Conservation (phyloP, 1,139 yeast genomes). For the Citeromyces siamensis region DNA sequence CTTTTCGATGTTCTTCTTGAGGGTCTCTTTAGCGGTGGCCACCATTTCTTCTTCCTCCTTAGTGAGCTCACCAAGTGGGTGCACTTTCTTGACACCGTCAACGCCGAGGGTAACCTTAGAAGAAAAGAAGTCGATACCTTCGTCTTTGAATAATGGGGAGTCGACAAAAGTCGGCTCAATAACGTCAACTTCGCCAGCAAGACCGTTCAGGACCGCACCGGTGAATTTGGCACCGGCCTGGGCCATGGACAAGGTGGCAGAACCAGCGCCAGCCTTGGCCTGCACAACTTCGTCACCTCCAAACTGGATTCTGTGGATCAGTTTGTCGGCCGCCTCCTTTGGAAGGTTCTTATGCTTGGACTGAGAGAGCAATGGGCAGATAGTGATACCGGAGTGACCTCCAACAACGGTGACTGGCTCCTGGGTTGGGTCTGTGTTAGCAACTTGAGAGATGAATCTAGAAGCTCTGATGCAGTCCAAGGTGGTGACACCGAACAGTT, state of each 20-base stretch:
- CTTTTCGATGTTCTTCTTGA: slow-evolving; percentile 61
- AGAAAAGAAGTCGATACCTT: slow-evolving; percentile 88
- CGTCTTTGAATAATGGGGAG: slow-evolving; percentile 71
- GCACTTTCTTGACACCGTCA: slow-evolving; percentile 75
- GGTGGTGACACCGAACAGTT: slow-evolving; percentile 94
- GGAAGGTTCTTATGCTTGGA: slow-evolving; percentile 43
- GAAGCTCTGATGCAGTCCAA: slow-evolving; percentile 91
- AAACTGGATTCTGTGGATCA: slow-evolving; percentile 90
- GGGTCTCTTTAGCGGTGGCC: slow-evolving; percentile 73
- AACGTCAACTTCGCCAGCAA: slow-evolving; percentile 55
- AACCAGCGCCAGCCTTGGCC: slow-evolving; percentile 98
- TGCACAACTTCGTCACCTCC: slow-evolving; percentile 99
- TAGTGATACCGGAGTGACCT: slow-evolving; percentile 98
- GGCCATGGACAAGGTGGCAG: slow-evolving; percentile 98
- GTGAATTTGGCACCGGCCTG: slow-evolving; percentile 96
- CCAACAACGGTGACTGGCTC: slow-evolving; percentile 82
- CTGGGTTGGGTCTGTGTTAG: slow-evolving; percentile 44
- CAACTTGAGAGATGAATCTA: slow-evolving; percentile 72
- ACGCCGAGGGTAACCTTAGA: slow-evolving; percentile 85
- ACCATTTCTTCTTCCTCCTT: slow-evolving; percentile 65
- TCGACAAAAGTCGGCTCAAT: slow-evolving; percentile 76
- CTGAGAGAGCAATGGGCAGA: slow-evolving; percentile 86
- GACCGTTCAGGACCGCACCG: slow-evolving; percentile 70
- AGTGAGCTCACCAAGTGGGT: slow-evolving; percentile 44
- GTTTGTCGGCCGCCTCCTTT: slow-evolving; percentile 43